Base-by-base conservation (phyloP, 2,329 filamentous ascomycete species). In the Fusarium humuli region DNA sequence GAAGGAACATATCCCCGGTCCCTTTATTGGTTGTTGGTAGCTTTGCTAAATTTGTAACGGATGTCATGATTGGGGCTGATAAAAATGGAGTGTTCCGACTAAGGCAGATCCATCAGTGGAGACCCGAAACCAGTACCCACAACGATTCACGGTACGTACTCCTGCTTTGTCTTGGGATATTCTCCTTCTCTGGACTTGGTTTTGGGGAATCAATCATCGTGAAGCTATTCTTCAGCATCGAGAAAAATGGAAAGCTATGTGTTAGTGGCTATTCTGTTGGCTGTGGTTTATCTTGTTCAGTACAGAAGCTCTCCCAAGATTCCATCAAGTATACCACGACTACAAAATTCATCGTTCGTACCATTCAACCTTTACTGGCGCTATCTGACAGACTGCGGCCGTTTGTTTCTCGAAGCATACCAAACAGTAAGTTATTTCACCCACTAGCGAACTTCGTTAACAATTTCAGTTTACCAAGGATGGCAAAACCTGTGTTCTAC, bases 401-500 rank as follows among this genome's bases (percentile, higher is more conserved):
- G 63, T 1, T 53, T 80, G 2, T 79, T 75, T 20, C 65, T 64
- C 3, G 77, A 80, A 6, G 77, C 78, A 0, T 79, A 79, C n/a
- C 57, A 77, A 34, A 63, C 75, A 1, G 78, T 79, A 37, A 4
- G 68, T 42, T 4, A 5, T 4, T 5, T 1, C 2, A 18, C 2
- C 7, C 2, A 2, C 1, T 4, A 2, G 16, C 1, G 16, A 14
- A 2, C 7, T 5, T 1, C 0, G 6, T 23, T 48, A 11, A 34
- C 13, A 1, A 3, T 0, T 0, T 2, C 3, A 66, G 81, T 83
- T 82, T 66, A 71, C 76, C 13, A 84, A 84, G 53, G 77, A 79
- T 23, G 81, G 81, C 11, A 76, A 77, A 29, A 73, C 81, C 0
- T 83, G 83, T 6, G 72, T 84, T 2, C 55, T 83, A 6, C 83